A percentile compares a stretch with the other conserved stretches of the same genome.
phyloP scores from a whole-genome alignment of 2,329 filamentous ascomycete genomes.

The Pseudogymnoascus sp. region DNA sequence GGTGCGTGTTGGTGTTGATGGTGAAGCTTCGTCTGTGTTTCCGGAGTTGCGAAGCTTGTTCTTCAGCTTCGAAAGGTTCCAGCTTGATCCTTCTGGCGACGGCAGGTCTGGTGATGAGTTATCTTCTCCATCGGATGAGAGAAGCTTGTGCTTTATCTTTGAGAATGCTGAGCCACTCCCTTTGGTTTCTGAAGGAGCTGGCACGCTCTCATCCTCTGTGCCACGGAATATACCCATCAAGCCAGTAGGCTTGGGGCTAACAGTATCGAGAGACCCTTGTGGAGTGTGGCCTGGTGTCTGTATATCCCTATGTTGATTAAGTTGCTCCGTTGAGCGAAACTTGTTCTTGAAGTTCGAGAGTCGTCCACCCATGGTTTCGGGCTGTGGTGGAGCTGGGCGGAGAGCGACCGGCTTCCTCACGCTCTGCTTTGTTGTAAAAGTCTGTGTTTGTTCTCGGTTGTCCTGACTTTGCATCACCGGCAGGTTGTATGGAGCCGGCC shows the following conservation, averaged over 20 bases:
- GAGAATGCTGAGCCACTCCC: not conserved
- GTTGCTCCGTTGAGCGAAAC: constrained; percentile 2
- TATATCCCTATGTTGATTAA: not conserved
- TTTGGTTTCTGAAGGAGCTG: not conserved
- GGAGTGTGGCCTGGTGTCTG: not conserved
- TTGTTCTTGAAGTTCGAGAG: constrained; percentile 6
- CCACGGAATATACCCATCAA: not conserved
- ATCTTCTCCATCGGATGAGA: not conserved
- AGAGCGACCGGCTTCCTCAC: not conserved
- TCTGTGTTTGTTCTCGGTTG: not conserved
- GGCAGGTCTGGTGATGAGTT: not conserved
- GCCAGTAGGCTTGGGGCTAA: not conserved
- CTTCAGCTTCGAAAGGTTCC: constrained; percentile 3
- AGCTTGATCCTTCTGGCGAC: not conserved
- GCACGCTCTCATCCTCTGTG: not conserved
- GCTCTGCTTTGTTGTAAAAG: not conserved
- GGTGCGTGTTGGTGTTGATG: constrained; percentile 1
- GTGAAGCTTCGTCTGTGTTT: not conserved
- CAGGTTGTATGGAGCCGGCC: not conserved
- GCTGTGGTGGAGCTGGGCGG: not conserved
- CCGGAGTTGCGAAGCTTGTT: constrained; percentile 1
- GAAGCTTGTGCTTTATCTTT: constrained; percentile 3
- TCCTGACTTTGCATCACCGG: not conserved
- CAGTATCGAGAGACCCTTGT: not conserved
- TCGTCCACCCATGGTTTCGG: not conserved